phyloP scores from a whole-genome alignment of 1,284 basidiomycete species.

The Malassezia vespertilionis region DNA sequence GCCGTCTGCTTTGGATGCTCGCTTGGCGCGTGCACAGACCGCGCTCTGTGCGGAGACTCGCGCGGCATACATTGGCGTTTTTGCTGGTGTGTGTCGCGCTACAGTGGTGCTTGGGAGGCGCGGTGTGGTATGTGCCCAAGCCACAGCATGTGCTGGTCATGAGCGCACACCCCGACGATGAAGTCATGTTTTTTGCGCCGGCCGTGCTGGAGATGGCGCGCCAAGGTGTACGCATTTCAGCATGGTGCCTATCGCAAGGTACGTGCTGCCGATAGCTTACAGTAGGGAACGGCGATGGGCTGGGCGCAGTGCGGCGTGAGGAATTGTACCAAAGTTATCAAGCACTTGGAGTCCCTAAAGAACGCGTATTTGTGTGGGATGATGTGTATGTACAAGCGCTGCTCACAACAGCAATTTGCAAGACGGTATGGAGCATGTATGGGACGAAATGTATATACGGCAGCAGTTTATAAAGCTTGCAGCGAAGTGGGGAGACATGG shows the following conservation, averaged over 20 bases:
- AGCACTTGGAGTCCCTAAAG: conserved; percentile 57
- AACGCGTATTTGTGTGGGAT: conserved; percentile 59
- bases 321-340: conserved; percentile 55
- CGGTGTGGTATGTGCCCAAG: not conserved
- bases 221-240: conserved; percentile 45
- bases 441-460: conserved; percentile 60
- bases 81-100: no score
- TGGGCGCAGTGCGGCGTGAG: conserved; percentile 57
- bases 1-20: no score
- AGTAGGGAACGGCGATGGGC: conserved; percentile 64
- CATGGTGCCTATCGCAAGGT: conserved; percentile 49
- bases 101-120: conserved; percentile 1
- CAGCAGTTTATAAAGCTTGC: conserved; percentile 56
- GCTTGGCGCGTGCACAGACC: no score
- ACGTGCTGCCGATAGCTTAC: not conserved
- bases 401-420: conserved; percentile 50
- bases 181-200: conserved; percentile 82
- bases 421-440: conserved; percentile 63
- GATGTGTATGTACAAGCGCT: conserved; percentile 56
- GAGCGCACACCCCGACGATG: conserved; percentile 83
- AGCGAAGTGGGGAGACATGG: conserved; percentile 14
- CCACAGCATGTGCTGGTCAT: conserved; percentile 53
- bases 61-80: no score
- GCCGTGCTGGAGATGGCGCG: conserved; percentile 56
- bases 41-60: no score